Evolutionary conservation across 148 eudicot species (phyloP).

Genomic region (Silene conica): DNA sequence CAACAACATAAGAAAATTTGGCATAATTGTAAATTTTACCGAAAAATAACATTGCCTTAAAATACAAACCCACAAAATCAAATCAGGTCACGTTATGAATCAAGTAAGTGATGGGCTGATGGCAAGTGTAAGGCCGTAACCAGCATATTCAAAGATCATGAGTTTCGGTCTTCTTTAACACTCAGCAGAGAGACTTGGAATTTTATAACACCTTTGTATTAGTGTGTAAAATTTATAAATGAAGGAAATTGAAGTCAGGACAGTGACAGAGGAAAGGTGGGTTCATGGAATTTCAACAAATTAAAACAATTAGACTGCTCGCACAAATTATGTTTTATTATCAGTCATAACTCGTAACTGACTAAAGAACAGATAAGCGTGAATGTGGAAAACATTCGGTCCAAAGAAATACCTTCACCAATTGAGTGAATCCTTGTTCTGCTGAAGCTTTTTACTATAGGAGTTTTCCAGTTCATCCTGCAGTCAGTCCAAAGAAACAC

Average conservation of each 20-base stretch:
- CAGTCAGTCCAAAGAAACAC: constrained; percentile 13
- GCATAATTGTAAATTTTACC: not conserved
- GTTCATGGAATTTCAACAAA: not conserved
- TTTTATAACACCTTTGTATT: not conserved
- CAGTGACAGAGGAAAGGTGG: not conserved
- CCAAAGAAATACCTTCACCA: constrained; percentile 35
- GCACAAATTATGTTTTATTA: not conserved
- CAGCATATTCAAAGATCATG: not conserved
- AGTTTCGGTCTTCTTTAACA: not conserved
- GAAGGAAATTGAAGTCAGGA: not conserved
- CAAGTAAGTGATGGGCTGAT: too few species aligned
- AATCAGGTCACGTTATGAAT: not conserved
- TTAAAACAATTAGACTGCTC: not conserved
- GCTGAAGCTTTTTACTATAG: constrained; percentile 48
- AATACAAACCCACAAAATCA: not conserved
- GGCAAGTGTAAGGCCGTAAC: not conserved
- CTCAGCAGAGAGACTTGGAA: not conserved
- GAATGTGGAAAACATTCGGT: too few species aligned
- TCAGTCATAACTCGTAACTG: constrained; percentile 11
- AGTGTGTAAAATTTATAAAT: not conserved
- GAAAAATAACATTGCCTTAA: not conserved
- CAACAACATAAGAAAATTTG: too few species aligned
- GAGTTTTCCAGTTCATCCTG: constrained; percentile 65
- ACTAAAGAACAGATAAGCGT: not conserved
- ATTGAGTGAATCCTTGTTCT: constrained; percentile 47